A percentile compares a stretch with the other conserved stretches of the same genome.
phyloP scores from a whole-genome alignment of 2,329 filamentous ascomycete species.

The Bipolaris zeicola region DNA sequence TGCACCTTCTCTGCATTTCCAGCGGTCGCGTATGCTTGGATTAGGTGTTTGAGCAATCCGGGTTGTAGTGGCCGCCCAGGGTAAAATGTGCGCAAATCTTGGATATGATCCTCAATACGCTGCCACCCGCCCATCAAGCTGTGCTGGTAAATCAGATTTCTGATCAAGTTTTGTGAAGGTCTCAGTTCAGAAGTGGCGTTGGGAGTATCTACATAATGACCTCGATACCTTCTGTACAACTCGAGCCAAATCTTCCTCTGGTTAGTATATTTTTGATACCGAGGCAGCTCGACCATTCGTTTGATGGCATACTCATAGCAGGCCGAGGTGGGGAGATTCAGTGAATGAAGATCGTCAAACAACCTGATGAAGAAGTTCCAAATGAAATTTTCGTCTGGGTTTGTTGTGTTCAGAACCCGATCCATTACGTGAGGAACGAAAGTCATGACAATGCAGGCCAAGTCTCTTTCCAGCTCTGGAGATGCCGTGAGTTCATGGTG shows the following conservation, averaged over 20 bases:
- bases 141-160: constrained; percentile 30
- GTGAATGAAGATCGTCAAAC: constrained; percentile 28
- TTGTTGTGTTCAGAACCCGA: constrained; percentile 22
- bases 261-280: constrained; percentile 38
- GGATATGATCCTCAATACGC: constrained; percentile 27
- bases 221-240: constrained; percentile 35
- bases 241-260: constrained; percentile 31
- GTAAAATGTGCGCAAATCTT: constrained; percentile 38
- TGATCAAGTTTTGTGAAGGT: constrained; percentile 31
- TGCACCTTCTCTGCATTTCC: constrained; percentile 44
- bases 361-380: constrained; percentile 32
- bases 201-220: constrained; percentile 22
- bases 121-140: constrained; percentile 22
- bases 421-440: constrained; percentile 38
- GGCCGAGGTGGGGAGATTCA: constrained; percentile 24
- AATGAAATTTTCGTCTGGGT: constrained; percentile 34
- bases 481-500: constrained; percentile 30
- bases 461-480: constrained; percentile 14
- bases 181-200: constrained; percentile 6
- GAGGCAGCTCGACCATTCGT: constrained; percentile 31
- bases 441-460: constrained; percentile 33
- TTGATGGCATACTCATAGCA: constrained; percentile 39
- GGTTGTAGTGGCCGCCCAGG: constrained; percentile 23
- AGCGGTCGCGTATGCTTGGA: constrained; percentile 39
- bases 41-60: constrained; percentile 27